Base-by-base conservation (phyloP, 192 early-diverging fungal species). In the Podila clonocystis region DNA sequence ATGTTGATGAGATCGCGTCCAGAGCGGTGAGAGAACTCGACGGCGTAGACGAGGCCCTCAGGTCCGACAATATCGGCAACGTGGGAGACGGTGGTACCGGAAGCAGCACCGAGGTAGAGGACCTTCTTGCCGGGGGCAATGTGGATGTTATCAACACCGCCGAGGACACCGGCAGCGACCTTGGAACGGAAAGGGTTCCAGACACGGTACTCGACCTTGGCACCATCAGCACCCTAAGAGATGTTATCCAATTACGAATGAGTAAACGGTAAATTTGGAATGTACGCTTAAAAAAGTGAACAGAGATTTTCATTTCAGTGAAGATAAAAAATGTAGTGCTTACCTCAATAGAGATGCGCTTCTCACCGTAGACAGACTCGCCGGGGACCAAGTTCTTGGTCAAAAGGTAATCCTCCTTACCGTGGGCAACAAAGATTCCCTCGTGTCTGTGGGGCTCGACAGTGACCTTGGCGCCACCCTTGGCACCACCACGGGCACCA, bases 131-230 rank as follows among this genome's bases (percentile, higher is more conserved):
- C 95, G 8, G 98, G 98, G 15, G 86, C 90, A 85, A 99, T 97
- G 83, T 95, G 91, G 82, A 99, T 94, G 85, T 97, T 82, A 86
- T 99, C 98, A 63, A 98, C 84, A 91, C 97, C 96, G 75, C 97
- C 96, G 17, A 99, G 91, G 61, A 99, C 91, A 85, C 96, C 97
- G 67, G 98, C 98, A 60, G 98, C 98, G 50, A 99, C 82, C 92
- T 99, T 99, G 77, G 97, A 98, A 75, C 98, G 91, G 94, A 99
- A 99, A 71, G 98, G 98, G 85, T 99, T 99, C 98, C 98, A 99
- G 66, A 99, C 96, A 72, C 98, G 92, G 87, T 99, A 99, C 87
- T 99, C 98, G 45, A 92, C 92, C 87, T 99, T 99, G 75, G 94
- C 93, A 67, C 95, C 95, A 60, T 99, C 98, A 65, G 91, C 83